phyloP scores from a whole-genome alignment of 495 filamentous ascomycete species.

The Podospora pseudopauciseta region DNA sequence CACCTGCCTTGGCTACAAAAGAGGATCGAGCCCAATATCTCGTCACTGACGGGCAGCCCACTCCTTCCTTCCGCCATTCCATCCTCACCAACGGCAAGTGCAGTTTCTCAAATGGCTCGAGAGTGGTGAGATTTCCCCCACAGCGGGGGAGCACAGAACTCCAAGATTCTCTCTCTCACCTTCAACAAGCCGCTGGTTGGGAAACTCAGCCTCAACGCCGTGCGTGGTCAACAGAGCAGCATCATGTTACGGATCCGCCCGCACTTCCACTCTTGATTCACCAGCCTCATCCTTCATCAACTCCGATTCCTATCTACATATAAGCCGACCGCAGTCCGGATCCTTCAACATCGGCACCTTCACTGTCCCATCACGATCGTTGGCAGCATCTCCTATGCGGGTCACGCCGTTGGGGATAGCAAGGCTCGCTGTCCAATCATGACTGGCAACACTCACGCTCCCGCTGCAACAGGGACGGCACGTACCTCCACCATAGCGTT shows the following conservation, averaged over 20 bases:
- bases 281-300: not conserved
- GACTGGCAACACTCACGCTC: not conserved
- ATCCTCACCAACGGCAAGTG: too few relatives aligned
- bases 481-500: not conserved
- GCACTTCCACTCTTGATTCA: slow-evolving; percentile 15
- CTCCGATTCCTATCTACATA: not conserved
- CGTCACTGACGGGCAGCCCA: not conserved
- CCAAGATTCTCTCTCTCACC: too few relatives aligned
- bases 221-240: slow-evolving; percentile 22
- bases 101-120: not conserved
- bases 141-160: not conserved
- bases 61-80: too few relatives aligned
- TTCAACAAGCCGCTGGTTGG: slow-evolving; percentile 1
- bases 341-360: not conserved
- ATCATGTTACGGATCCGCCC: slow-evolving; percentile 26
- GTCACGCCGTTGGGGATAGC: slow-evolving; percentile 4
- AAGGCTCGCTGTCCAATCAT: not conserved
- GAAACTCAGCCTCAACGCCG: slow-evolving; percentile 30
- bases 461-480: not conserved
- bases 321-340: not conserved
- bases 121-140: not conserved
- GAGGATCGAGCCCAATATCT: not conserved
- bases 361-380: not conserved
- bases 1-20: too few relatives aligned
- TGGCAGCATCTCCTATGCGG: not conserved